A percentile compares a stretch with the other conserved stretches of the same genome.
Evolutionary conservation across 768 basidiomycete genomes (phyloP).

Genomic region (Termitomyces sp.): DNA sequence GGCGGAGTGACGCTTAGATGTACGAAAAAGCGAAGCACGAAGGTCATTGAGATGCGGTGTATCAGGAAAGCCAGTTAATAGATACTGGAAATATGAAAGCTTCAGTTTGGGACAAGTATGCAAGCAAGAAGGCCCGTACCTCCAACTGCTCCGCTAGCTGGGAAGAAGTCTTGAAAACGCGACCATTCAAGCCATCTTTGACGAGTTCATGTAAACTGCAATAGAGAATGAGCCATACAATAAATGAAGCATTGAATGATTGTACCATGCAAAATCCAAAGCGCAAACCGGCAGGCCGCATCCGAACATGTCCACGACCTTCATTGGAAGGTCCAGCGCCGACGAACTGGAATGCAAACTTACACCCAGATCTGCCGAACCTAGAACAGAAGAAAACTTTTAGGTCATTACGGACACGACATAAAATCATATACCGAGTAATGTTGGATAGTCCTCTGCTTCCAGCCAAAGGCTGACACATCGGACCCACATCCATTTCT

Average conservation of each 20-base stretch:
- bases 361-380: conserved; percentile 89
- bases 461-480: conserved; percentile 87
- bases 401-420: neutral
- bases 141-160: conserved; percentile 73
- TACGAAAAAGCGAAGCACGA: conserved; percentile 41
- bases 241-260: conserved; percentile 14
- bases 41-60: conserved; percentile 48
- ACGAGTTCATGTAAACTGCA: conserved; percentile 83
- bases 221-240: neutral
- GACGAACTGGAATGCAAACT: conserved; percentile 90
- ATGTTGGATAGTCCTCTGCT: conserved; percentile 81
- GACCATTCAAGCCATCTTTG: conserved; percentile 78
- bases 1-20: conserved; percentile 23
- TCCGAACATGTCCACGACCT: conserved; percentile 99
- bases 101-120: conserved; percentile 1
- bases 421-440: conserved; percentile 57
- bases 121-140: conserved; percentile 33
- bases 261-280: conserved; percentile 76
- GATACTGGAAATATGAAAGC: conserved; percentile 30
- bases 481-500: conserved; percentile 72
- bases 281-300: conserved; percentile 94
- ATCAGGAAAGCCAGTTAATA: conserved; percentile 60
- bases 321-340: conserved; percentile 94
- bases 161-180: conserved; percentile 62
- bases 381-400: conserved; percentile 30